These are phyloP conservation scores for Colletotrichum orchidophilum DNA, from an alignment of 2,329 filamentous ascomycete species.

Conservation along the genomic window DNA sequence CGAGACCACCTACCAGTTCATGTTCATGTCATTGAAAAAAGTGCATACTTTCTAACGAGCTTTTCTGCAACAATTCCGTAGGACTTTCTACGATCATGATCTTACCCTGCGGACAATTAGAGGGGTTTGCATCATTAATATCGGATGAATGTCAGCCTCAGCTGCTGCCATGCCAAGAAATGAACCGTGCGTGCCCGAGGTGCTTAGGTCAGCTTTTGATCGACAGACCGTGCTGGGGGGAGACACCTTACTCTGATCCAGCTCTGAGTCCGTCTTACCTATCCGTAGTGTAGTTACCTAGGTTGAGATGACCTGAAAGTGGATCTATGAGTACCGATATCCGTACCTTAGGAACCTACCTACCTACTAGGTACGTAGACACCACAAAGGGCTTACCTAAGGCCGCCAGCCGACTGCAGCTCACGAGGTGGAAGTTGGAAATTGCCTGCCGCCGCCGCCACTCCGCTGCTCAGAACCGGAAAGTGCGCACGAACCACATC, in stretches of 20 bases:
- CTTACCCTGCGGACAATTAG: neutral
- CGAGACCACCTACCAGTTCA: neutral
- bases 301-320: neutral
- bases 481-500: neutral
- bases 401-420: neutral
- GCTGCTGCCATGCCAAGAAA: neutral
- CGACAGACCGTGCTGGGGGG: neutral
- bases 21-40: neutral
- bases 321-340: neutral
- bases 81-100: neutral
- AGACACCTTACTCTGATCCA: too few relatives aligned
- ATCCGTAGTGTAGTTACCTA: too few relatives aligned
- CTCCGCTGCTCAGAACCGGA: neutral
- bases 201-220: neutral
- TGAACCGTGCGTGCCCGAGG: neutral
- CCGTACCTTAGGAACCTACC: neutral
- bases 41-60: neutral
- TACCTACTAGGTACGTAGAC: neutral
- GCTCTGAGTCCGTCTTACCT: too few relatives aligned
- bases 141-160: neutral
- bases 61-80: neutral
- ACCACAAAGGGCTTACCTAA: neutral
- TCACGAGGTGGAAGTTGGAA: neutral
- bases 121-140: neutral
- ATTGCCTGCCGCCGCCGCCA: neutral